Evolutionary conservation across 805 yeast genomes (phyloP).

Genomic region (Saccharomycopsis capsularis): DNA sequence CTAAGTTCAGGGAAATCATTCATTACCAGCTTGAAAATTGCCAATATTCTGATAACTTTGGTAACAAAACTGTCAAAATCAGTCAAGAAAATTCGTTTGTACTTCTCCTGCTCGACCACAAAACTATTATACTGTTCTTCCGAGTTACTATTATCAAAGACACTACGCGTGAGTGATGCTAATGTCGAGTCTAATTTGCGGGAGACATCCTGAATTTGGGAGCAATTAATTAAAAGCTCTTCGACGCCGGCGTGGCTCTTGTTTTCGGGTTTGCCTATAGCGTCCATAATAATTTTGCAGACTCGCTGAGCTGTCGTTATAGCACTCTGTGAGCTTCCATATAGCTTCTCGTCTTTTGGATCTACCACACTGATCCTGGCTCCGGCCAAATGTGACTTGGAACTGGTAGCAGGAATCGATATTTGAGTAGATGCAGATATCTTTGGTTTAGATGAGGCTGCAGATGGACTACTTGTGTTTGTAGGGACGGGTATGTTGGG

Average conservation of each 20-base stretch:
- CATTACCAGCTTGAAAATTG: conserved; percentile 15
- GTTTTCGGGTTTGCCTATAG: conserved; percentile 3
- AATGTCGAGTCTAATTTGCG: conserved; percentile 15
- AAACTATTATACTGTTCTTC: conserved; percentile 11
- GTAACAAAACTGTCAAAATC: conserved; percentile 18
- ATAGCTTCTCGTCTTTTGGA: conserved; percentile 19
- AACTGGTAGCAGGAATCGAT: conserved; percentile 4
- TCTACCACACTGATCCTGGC: conserved; percentile 20
- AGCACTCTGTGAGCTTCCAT: conserved; percentile 17
- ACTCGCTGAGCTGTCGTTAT: conserved; percentile 17
- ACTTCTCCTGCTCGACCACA: conserved; percentile 15
- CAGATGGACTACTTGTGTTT: background rate
- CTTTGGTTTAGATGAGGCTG: background rate
- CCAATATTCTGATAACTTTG: conserved; percentile 11
- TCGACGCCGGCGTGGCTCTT: conserved; percentile 3
- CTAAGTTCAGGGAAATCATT: conserved; percentile 16
- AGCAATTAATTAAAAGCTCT: conserved; percentile 13
- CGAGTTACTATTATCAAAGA: conserved; percentile 7
- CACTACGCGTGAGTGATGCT: conserved; percentile 10
- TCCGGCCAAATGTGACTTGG: conserved; percentile 13
- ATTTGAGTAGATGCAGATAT: background rate
- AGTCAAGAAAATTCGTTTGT: conserved; percentile 13
- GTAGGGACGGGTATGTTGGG: background rate
- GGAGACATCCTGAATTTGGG: conserved; percentile 7
- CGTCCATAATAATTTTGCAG: conserved; percentile 11